phyloP scores from a whole-genome alignment of 176 grass and related monocot species.

The Carex kokanica region DNA sequence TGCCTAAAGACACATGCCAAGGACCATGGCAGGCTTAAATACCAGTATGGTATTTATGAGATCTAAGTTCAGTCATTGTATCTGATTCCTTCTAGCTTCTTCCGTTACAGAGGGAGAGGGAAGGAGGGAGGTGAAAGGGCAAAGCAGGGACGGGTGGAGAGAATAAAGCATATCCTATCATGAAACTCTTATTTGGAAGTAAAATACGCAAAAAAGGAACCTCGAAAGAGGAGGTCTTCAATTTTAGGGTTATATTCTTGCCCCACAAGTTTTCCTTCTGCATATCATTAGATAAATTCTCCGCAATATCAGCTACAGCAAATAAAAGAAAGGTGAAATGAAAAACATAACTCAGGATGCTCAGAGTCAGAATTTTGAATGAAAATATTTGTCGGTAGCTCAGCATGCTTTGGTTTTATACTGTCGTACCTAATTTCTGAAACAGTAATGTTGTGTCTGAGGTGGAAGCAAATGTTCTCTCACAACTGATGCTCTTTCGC shows the following conservation, averaged over 20 bases:
- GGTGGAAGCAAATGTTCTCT: constrained; percentile 73
- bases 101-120: not conserved
- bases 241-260: constrained; percentile 79
- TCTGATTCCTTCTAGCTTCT: not conserved
- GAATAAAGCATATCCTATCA: not conserved
- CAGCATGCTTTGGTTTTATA: not conserved
- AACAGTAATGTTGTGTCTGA: constrained; percentile 56
- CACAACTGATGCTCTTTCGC: constrained; percentile 88
- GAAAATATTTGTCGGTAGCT: not conserved
- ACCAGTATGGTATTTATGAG: constrained; percentile 10
- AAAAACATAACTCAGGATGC: not conserved
- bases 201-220: constrained; percentile 31
- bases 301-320: constrained; percentile 55
- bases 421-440: constrained; percentile 58
- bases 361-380: not conserved
- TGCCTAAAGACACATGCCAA: constrained; percentile 23
- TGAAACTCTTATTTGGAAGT: constrained; percentile 1
- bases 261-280: constrained; percentile 72
- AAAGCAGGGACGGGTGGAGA: not conserved
- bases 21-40: not conserved
- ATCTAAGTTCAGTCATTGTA: not conserved
- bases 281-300: constrained; percentile 78
- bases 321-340: not conserved
- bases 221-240: constrained; percentile 94
- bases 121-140: not conserved